Evolutionary conservation across 805 yeast genomes (phyloP), one percentile per base, ranked within the genome.

Genomic region (Yamadazyma tumulicola): DNA sequence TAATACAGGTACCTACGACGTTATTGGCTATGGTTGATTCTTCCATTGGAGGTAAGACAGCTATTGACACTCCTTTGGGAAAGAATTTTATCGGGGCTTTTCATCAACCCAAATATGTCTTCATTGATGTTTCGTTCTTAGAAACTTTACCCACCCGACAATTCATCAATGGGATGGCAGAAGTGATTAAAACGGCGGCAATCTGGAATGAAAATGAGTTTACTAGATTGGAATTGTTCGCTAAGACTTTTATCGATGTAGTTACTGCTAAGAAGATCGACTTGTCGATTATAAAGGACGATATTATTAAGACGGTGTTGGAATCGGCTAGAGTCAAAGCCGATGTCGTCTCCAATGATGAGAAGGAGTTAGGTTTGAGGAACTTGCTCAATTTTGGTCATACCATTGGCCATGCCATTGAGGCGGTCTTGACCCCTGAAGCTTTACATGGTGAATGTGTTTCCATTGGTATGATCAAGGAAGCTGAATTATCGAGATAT

Each of bases 371-470:
- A 31, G 93, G 96, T 3, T 72, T 93, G 46, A 76, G 98, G 63
- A 93, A 93, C 59, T 64, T 93, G 45, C 72, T 93, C 41, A 93
- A 93, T 62, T 93, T 91, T 55, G 98, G 98, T 22, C 98, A 93
- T 59, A 77, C 96, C 19, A 89, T 93, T 50, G 98, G 98, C 29
- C 98, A 93, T 59, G 98, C 98, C 14, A 88, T 84, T 46, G 98
- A 93, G 67, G 97, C 98, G n/a, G 79, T 93, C 22, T 70, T 93
- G 43, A 89, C 97, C 4, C 98, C 98, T 6, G 87, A 89, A 59
- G 93, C 95, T 16, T 72, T 93, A 29, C 98, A 93, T 54, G 98
- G 98, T 41, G 98, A 93, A 63, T 93, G 98, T 73, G 98, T 93
- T n/a, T 74, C 97, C n/a, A 75, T 93, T 41, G 98, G 98, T 45